Percentiles rank a stretch among this genome's conserved stretches.
Evolutionary conservation across 2,329 filamentous ascomycete genomes (phyloP).

Genomic region (Passalora sequoiae): DNA sequence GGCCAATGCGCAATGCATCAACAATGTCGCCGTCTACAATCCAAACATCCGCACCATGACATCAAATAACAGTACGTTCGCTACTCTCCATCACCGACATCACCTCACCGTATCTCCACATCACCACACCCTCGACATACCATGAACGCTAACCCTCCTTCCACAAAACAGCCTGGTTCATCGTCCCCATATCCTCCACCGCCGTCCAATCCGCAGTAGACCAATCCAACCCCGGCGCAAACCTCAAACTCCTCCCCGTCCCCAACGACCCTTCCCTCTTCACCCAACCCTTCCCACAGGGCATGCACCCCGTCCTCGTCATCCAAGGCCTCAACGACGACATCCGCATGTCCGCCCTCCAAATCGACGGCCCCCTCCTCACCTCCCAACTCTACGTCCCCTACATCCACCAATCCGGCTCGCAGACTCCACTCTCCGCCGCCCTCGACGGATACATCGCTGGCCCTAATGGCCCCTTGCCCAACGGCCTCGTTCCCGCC

Average conservation of each 20-base stretch:
- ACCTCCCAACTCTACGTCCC: constrained; percentile 11
- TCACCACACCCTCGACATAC: not conserved
- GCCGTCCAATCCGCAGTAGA: constrained; percentile 20
- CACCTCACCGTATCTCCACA: too few species aligned
- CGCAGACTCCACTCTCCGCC: constrained; percentile 13
- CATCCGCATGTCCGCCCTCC: constrained; percentile 22
- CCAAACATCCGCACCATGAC: constrained; percentile 17
- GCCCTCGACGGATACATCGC: constrained; percentile 16
- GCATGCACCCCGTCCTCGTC: constrained; percentile 22
- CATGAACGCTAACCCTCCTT: not conserved
- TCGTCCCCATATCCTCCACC: constrained; percentile 19
- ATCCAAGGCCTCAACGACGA: constrained; percentile 15
- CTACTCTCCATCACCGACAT: not conserved
- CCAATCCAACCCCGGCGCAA: constrained; percentile 8
- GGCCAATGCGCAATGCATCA: constrained; percentile 20
- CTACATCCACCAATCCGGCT: constrained; percentile 16
- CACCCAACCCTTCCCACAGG: constrained; percentile 19
- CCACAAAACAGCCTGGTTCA: constrained; percentile 16
- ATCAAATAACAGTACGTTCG: constrained; percentile 15
- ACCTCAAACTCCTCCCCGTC: constrained; percentile 16
- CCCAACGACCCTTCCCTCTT: constrained; percentile 18
- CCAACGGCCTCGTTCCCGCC: constrained; percentile 22
- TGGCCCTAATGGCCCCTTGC: constrained; percentile 17
- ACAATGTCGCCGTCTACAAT: constrained; percentile 22
- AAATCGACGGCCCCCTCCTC: constrained; percentile 21